Conservation (phyloP, 2,329 filamentous ascomycete species). For the Cladophialophora exuberans region DNA sequence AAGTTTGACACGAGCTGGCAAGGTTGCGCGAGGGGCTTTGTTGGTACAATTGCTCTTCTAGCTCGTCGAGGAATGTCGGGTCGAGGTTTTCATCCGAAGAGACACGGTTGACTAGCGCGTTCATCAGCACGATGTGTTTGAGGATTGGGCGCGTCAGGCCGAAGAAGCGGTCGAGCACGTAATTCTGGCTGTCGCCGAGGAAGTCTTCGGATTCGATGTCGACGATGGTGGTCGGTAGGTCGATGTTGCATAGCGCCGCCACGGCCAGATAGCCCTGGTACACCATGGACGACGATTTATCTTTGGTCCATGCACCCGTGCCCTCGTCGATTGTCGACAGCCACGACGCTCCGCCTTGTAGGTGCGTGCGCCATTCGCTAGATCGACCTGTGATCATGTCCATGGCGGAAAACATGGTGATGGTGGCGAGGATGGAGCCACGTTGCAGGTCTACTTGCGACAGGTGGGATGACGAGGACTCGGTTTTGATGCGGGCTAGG, state of each 20-base stretch:
- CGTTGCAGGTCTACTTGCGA: constrained; percentile 22
- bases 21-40: constrained; percentile 31
- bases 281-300: constrained; percentile 29
- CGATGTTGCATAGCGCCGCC: constrained; percentile 37
- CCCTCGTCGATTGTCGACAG: constrained; percentile 21
- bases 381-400: constrained; percentile 30
- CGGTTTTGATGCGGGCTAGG: constrained; percentile 41
- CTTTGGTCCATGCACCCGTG: constrained; percentile 20
- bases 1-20: constrained; percentile 17
- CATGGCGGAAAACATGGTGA: constrained; percentile 31
- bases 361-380: constrained; percentile 35
- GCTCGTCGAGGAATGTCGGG: too few species aligned
- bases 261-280: constrained; percentile 38
- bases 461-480: constrained; percentile 33
- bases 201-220: constrained; percentile 31
- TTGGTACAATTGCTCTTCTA: constrained; percentile 40
- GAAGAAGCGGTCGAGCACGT: constrained; percentile 38
- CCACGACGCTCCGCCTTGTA: constrained; percentile 34
- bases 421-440: constrained; percentile 27
- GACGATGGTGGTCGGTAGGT: constrained; percentile 33
- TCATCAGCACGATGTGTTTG: constrained; percentile 35
- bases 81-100: constrained; percentile 34
- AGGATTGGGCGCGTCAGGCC: constrained; percentile 37
- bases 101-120: constrained; percentile 34
- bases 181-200: constrained; percentile 26